Conservation (phyloP, 441 rosid genomes). For the Jatropha multifida region DNA sequence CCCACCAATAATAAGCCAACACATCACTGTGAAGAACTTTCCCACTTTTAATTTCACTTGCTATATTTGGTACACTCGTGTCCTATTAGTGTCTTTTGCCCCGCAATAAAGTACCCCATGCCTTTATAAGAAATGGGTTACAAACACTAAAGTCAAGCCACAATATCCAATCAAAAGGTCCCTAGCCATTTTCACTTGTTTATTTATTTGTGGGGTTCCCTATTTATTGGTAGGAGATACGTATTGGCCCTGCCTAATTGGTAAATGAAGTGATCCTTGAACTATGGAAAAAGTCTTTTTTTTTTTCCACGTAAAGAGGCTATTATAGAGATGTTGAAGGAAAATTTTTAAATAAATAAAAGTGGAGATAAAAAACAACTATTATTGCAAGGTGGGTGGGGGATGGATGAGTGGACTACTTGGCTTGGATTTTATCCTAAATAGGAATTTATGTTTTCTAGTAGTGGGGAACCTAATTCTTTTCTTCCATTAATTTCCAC, state of each 20-base stretch:
- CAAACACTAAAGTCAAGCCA: constrained; percentile 22
- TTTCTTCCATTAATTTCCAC: constrained; percentile 1
- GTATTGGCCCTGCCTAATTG: constrained; percentile 20
- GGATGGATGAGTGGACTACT: constrained; percentile 25
- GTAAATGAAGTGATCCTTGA: constrained; percentile 30
- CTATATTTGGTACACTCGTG: constrained; percentile 41
- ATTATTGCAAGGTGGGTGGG: background rate
- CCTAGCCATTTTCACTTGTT: background rate
- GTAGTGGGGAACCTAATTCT: constrained; percentile 27
- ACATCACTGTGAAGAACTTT: constrained; percentile 30
- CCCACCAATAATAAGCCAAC: constrained; percentile 25
- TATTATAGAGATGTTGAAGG: constrained; percentile 38
- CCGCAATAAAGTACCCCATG: constrained; percentile 24
- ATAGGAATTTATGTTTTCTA: constrained; percentile 29
- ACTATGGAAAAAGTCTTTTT: constrained; percentile 52
- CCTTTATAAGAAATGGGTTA: background rate
- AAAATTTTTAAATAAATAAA: background rate
- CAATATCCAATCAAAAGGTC: constrained; percentile 18
- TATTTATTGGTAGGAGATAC: constrained; percentile 36
- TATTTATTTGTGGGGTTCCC: constrained; percentile 16
- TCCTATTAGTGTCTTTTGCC: constrained; percentile 21
- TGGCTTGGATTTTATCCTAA: constrained; percentile 30
- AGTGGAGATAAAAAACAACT: background rate
- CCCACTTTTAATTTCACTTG: constrained; percentile 24
- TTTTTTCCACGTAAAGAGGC: constrained; percentile 47